Evolutionary conservation across 192 early-diverging fungal species (phyloP).

Genomic region (Diversispora eburnea): DNA sequence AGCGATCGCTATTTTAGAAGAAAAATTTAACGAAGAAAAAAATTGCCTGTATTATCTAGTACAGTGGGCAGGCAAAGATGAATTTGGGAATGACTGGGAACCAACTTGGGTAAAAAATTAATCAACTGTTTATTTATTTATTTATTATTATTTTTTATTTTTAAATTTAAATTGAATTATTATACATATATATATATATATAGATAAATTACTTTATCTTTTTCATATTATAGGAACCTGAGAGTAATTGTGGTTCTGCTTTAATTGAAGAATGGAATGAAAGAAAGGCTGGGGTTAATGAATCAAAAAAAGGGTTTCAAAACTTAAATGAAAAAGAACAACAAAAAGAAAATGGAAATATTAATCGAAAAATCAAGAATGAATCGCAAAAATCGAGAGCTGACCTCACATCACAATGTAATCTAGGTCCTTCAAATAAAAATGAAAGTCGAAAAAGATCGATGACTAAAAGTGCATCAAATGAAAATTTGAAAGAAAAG

Average conservation of each 20-base stretch:
- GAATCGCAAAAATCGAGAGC: too few relatives aligned
- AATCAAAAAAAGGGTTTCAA: too few relatives aligned
- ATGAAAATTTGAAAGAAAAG: too few relatives aligned
- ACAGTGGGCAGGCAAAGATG: background rate
- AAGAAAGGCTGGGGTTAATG: background rate
- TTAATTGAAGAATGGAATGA: background rate
- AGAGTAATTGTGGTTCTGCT: background rate
- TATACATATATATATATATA: background rate
- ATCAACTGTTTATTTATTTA: background rate
- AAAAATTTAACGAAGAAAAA: background rate
- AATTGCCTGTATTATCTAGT: background rate
- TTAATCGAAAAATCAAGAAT: too few relatives aligned
- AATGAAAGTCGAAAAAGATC: too few relatives aligned
- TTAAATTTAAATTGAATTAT: background rate
- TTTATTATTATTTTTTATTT: background rate
- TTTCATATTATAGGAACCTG: background rate
- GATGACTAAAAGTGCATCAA: too few relatives aligned
- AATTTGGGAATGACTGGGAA: background rate
- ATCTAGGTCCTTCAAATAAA: too few relatives aligned
- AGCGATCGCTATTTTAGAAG: background rate
- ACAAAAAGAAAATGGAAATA: too few relatives aligned
- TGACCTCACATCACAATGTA: too few relatives aligned
- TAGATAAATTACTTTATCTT: background rate
- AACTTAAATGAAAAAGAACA: too few relatives aligned
- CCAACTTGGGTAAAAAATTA: background rate